Percentiles rank a stretch among this genome's conserved stretches.
Conservation (phyloP, 768 basidiomycete genomes). For the Naganishia randhawae region DNA sequence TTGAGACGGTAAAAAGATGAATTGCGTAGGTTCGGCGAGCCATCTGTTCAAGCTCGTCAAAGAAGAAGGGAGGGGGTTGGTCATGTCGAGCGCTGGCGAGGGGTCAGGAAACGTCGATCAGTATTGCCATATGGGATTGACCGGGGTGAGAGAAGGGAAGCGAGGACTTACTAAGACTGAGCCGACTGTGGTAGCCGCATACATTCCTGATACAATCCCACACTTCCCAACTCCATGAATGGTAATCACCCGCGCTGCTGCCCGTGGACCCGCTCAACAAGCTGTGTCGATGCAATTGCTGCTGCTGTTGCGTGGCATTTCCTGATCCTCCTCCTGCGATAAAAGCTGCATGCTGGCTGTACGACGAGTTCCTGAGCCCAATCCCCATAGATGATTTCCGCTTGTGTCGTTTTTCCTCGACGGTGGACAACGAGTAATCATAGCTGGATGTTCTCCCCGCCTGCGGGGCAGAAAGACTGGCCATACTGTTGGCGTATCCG, state of each 20-base stretch:
- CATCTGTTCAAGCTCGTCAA: slow-evolving; percentile 75
- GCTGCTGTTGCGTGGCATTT: not conserved
- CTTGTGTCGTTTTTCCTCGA: slow-evolving; percentile 40
- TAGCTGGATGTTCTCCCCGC: not conserved
- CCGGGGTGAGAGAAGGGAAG: not conserved
- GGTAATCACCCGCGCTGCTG: slow-evolving; percentile 40
- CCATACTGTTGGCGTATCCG: not conserved
- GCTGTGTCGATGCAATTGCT: slow-evolving; percentile 16
- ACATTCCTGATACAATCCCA: slow-evolving; percentile 92
- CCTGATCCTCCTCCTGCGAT: not conserved
- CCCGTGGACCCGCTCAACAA: slow-evolving; percentile 21
- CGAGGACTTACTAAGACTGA: slow-evolving; percentile 50
- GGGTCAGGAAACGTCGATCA: not conserved
- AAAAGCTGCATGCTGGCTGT: not conserved
- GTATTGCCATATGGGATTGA: not conserved
- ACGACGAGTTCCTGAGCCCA: slow-evolving; percentile 17
- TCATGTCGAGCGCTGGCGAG: slow-evolving; percentile 76
- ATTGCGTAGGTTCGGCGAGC: slow-evolving; percentile 86
- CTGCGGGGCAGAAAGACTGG: slow-evolving; percentile 11
- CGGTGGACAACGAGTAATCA: slow-evolving; percentile 14
- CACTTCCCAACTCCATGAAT: slow-evolving; percentile 80
- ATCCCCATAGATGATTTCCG: slow-evolving; percentile 37
- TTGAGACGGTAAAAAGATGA: slow-evolving; percentile 81
- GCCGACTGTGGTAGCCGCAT: slow-evolving; percentile 65
- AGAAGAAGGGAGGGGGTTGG: slow-evolving; percentile 77